phyloP scores from a whole-genome alignment of 2,329 filamentous ascomycete species.

The Botrytis hyacinthi region DNA sequence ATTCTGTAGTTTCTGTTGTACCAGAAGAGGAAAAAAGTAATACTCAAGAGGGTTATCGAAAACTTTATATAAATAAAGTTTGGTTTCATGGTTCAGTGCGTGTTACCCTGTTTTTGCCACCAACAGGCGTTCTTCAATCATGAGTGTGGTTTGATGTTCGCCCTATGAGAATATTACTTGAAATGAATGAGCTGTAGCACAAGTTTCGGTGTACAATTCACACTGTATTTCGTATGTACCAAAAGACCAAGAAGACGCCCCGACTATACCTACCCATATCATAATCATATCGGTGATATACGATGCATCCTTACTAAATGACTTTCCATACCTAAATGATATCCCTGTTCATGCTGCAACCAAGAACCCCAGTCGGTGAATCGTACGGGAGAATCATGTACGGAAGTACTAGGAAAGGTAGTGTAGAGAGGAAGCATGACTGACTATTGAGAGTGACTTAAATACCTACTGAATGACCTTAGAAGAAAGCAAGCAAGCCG shows the following conservation, averaged over 20 bases:
- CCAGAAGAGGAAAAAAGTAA: not conserved
- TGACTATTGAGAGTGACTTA: not conserved
- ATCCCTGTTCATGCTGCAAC: constrained; percentile 11
- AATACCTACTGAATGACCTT: not conserved
- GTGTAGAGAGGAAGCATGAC: not conserved
- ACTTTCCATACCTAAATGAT: not conserved
- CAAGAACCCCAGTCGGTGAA: constrained; percentile 10
- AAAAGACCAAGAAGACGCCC: not conserved
- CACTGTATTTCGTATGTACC: not conserved
- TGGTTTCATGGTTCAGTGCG: not conserved
- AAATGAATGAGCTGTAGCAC: not conserved
- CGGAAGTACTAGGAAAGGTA: not conserved
- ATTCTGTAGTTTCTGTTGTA: not conserved
- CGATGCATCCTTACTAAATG: constrained; percentile 5
- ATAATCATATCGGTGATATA: not conserved
- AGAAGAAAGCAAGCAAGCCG: not conserved
- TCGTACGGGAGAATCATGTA: constrained; percentile 9
- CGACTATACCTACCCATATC: not conserved
- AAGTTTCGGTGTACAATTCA: not conserved
- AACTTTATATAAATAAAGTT: constrained; percentile 17
- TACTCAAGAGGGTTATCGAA: not conserved
- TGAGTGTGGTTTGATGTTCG: not conserved
- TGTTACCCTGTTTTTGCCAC: constrained; percentile 6
- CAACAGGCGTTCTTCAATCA: constrained; percentile 10
- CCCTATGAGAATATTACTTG: not conserved